These are phyloP conservation scores for Hypoxylon sp. DNA, from an alignment of 2,329 filamentous ascomycete species.

Conservation along the genomic window DNA sequence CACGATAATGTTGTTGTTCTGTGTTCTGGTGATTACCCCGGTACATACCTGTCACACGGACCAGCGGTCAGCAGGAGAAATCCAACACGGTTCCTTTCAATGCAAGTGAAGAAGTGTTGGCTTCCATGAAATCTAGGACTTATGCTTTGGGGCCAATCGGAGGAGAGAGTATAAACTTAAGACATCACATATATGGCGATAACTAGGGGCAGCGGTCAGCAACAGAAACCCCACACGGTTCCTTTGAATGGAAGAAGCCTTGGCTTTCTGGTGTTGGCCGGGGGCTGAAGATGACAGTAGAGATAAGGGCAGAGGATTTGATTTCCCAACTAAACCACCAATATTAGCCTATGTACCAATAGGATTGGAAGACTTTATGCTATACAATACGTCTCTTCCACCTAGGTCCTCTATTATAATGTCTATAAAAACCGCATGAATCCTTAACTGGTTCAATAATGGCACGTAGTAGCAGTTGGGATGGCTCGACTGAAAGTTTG, in stretches of 20 bases:
- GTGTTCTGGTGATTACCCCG: background rate
- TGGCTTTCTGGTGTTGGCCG: background rate
- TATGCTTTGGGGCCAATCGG: conserved; percentile 10
- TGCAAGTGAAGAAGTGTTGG: background rate
- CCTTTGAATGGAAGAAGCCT: background rate
- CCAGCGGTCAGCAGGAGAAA: conserved; percentile 1
- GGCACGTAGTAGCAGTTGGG: background rate
- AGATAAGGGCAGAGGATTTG: background rate
- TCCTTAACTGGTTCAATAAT: background rate
- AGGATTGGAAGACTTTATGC: background rate
- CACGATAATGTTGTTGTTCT: background rate
- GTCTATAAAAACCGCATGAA: background rate
- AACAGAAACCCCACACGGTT: background rate
- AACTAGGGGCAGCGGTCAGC: background rate
- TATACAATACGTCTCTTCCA: background rate
- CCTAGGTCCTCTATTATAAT: background rate
- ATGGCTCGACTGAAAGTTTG: background rate
- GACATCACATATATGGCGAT: conserved; percentile 9
- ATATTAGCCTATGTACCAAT: background rate
- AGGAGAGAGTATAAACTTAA: conserved; percentile 1
- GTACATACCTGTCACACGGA: background rate
- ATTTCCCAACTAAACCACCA: background rate
- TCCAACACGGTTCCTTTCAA: conserved; percentile 1
- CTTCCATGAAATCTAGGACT: conserved; percentile 4
- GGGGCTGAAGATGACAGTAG: conserved; percentile 6